Evolutionary conservation across 495 filamentous ascomycete species (phyloP).

Genomic region (Glarea lozoyensis): DNA sequence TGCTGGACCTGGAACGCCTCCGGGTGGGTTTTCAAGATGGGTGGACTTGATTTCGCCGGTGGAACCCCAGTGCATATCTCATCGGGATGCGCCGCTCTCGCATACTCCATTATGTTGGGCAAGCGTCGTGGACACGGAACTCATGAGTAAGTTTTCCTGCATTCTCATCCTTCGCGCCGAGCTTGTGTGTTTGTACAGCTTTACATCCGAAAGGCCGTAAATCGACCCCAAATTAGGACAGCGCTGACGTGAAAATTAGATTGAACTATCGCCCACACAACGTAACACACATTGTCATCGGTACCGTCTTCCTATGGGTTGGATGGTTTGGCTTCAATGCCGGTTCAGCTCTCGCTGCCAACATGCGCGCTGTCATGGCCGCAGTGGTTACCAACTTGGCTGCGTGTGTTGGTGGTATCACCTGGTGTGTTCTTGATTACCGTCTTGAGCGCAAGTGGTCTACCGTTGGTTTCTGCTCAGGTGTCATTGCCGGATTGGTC

Average conservation of each 20-base stretch:
- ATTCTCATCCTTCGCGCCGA: too few relatives aligned
- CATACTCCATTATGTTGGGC: constrained; percentile 72
- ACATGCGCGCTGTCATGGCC: constrained; percentile 78
- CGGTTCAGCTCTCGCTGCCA: constrained; percentile 81
- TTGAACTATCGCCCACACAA: constrained; percentile 97
- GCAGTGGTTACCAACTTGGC: constrained; percentile 64
- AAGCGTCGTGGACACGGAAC: constrained; percentile 78
- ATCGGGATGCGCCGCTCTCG: constrained; percentile 82
- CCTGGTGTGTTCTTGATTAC: constrained; percentile 94
- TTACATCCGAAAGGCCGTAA: constrained; percentile 44
- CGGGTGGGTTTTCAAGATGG: constrained; percentile 78
- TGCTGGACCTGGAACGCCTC: constrained; percentile 96
- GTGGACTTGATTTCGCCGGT: constrained; percentile 91
- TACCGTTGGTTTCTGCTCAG: constrained; percentile 93
- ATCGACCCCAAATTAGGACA: background rate
- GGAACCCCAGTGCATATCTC: constrained; percentile 95
- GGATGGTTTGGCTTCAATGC: constrained; percentile 99
- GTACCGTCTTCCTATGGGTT: constrained; percentile 97
- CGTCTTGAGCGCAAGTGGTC: constrained; percentile 93
- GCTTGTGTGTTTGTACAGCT: constrained; percentile 58
- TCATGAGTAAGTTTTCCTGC: constrained; percentile 27
- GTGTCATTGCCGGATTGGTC: constrained; percentile 85
- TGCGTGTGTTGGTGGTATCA: constrained; percentile 81
- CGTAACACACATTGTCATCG: constrained; percentile 92
- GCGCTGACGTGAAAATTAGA: background rate